These are phyloP conservation scores for Crepidotus variabilis DNA, from an alignment of 768 basidiomycete species.

Conservation along the genomic window DNA sequence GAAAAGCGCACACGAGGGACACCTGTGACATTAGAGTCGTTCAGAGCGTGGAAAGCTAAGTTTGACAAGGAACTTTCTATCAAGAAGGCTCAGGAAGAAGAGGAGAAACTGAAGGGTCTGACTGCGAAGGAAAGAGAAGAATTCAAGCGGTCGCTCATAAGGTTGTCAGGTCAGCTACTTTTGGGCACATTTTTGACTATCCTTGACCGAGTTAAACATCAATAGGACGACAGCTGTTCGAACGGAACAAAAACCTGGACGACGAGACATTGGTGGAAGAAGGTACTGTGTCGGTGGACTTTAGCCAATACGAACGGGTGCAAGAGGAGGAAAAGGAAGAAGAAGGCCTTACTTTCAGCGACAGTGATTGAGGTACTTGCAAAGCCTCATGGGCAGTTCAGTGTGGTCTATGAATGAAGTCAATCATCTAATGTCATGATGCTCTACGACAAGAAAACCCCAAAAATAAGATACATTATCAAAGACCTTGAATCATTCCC, in stretches of 20 bases:
- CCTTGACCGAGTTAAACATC: background rate
- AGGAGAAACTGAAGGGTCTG: conserved; percentile 64
- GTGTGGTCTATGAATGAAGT: background rate
- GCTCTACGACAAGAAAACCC: background rate
- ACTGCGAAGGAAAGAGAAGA: conserved; percentile 86
- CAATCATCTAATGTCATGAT: conserved; percentile 6
- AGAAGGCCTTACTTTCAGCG: conserved; percentile 74
- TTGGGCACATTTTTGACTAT: background rate
- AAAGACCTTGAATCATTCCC: conserved; percentile 63
- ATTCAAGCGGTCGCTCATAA: conserved; percentile 54
- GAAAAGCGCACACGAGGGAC: conserved; percentile 87
- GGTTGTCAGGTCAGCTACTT: conserved; percentile 60
- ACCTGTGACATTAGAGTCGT: conserved; percentile 81
- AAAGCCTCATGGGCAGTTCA: background rate
- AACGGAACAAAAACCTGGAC: conserved; percentile 72
- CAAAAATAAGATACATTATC: conserved; percentile 15
- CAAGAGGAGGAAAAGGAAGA: conserved; percentile 62
- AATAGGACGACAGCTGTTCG: conserved; percentile 91
- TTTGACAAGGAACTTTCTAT: conserved; percentile 68
- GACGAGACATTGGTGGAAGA: conserved; percentile 85
- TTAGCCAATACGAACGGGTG: conserved; percentile 82
- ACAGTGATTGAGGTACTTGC: conserved; percentile 65
- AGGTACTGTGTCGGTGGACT: conserved; percentile 81
- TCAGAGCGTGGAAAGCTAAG: conserved; percentile 75
- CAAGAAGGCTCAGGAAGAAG: conserved; percentile 68